Evolutionary conservation across 148 eudicot genomes (phyloP).

Genomic region (Heliosperma pusillum): DNA sequence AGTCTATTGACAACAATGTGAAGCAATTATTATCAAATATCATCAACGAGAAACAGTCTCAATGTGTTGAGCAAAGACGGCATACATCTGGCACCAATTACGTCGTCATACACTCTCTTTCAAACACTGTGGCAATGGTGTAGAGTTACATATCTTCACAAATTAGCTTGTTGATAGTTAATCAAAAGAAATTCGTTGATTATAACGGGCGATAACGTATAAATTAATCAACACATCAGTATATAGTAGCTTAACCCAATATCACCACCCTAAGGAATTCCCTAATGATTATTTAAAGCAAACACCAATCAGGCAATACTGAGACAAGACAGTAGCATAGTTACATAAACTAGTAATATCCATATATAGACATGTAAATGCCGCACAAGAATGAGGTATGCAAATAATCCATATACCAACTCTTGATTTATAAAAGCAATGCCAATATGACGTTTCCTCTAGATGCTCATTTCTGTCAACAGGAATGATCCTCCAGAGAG

Average conservation of each 20-base stretch:
- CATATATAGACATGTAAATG: not conserved
- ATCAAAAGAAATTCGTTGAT: not conserved
- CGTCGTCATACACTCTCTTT: not conserved
- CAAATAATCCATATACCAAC: not conserved
- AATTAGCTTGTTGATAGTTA: not conserved
- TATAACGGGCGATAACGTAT: not conserved
- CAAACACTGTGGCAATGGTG: not conserved
- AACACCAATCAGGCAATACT: not conserved
- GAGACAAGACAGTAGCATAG: not conserved
- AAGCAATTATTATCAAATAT: not conserved
- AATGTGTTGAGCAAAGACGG: not conserved
- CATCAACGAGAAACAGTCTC: not conserved
- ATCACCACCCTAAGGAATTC: not conserved
- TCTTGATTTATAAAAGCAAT: not conserved
- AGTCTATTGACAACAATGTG: not conserved
- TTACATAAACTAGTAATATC: not conserved
- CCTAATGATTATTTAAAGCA: not conserved
- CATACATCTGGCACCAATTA: not conserved
- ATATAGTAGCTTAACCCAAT: not conserved
- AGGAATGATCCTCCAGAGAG: not conserved
- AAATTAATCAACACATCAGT: not conserved
- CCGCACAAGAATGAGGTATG: not conserved
- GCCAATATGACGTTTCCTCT: slow-evolving; percentile 6
- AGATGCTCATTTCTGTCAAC: not conserved
- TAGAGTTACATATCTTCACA: not conserved